phyloP scores from a whole-genome alignment of 1,284 basidiomycete genomes.

The Cryptococcus floricola region DNA sequence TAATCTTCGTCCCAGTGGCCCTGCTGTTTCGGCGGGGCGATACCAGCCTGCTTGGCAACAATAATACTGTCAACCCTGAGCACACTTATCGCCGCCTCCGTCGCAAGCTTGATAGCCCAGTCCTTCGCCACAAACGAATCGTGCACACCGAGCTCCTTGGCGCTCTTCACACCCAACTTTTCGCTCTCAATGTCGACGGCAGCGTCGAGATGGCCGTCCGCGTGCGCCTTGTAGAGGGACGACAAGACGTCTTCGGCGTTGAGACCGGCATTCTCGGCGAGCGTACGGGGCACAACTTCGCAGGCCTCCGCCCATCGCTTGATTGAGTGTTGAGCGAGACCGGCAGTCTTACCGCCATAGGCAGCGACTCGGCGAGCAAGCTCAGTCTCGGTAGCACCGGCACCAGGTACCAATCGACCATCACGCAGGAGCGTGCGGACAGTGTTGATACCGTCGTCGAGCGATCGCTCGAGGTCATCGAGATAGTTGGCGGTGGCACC shows the following conservation, averaged over 20 bases:
- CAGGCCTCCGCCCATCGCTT: slow-evolving; percentile 84
- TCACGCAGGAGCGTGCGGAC: slow-evolving; percentile 93
- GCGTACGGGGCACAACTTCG: slow-evolving; percentile 86
- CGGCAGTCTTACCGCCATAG: slow-evolving; percentile 84
- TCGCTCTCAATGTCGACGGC: slow-evolving; percentile 74
- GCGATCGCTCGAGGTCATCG: slow-evolving; percentile 91
- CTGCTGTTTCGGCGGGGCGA: slow-evolving; percentile 50
- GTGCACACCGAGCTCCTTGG: slow-evolving; percentile 26
- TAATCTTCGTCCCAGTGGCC: slow-evolving; percentile 52
- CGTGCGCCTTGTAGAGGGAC: slow-evolving; percentile 83
- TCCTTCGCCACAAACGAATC: slow-evolving; percentile 49
- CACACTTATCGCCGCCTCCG: slow-evolving; percentile 90
- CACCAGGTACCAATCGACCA: slow-evolving; percentile 83
- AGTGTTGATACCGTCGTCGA: slow-evolving; percentile 96
- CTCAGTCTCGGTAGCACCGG: slow-evolving; percentile 90
- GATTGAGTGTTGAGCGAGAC: slow-evolving; percentile 90
- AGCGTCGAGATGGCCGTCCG: slow-evolving; percentile 53
- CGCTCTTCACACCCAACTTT: slow-evolving; percentile 27
- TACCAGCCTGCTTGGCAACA: slow-evolving; percentile 87
- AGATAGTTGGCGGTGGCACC: slow-evolving; percentile 93
- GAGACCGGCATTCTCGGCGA: slow-evolving; percentile 95
- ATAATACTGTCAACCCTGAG: slow-evolving; percentile 97
- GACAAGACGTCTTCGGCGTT: slow-evolving; percentile 91
- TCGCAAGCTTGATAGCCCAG: slow-evolving; percentile 53
- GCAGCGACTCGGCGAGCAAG: slow-evolving; percentile 76